Evolutionary conservation across 177 flowering plant genomes (phyloP), one percentile per base, ranked within the genome.

Genomic region (Vitis hybrid): DNA sequence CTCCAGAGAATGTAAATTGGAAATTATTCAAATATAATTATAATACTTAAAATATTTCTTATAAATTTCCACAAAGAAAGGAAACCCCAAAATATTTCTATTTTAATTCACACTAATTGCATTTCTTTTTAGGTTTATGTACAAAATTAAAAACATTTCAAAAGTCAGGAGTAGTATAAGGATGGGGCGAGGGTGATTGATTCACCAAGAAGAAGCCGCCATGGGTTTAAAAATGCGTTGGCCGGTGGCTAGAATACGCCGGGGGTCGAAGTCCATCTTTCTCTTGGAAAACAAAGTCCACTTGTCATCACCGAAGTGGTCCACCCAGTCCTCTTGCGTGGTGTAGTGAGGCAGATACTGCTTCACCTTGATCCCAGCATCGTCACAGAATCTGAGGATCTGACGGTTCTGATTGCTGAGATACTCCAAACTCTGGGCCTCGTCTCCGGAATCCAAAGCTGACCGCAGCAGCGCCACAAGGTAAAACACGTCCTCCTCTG

Each of bases 401-500:
- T 66, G 80, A 71, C 84, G 88, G 81, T 94, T 94, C 81, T 91
- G 96, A 70, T 82, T 58, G 49, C 26, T 79, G 66, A 94, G 74
- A 72, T 84, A 73, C 58, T 85, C 85, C 60, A 91, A 54, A 1
- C 75, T 76, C 49, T 77, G 87, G 1, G 84, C 80, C 76, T 82
- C 90, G 2, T 87, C 97, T 0, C 84, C 87, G 11, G 75, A 51
- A 65, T 83, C 86, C 75, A 89, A 60, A 0, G 97, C 97, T 1
- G 97, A 92, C 60, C 97, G 70, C 0, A 92, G 89, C 58, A 94
- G 66, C 6, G 91, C 97, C 61, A 94, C 97, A 32, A 91, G 65
- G 76, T 94, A 94, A 73, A 94, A 94, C 69, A 89, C 85, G 6
- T 88, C 92, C 72, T 90, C 97, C 0, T 91, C 89, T 18, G 97